Evolutionary conservation across 2,329 filamentous ascomycete genomes (phyloP), one percentile per base, ranked within the genome.

Genomic region (Cercospora sesami): DNA sequence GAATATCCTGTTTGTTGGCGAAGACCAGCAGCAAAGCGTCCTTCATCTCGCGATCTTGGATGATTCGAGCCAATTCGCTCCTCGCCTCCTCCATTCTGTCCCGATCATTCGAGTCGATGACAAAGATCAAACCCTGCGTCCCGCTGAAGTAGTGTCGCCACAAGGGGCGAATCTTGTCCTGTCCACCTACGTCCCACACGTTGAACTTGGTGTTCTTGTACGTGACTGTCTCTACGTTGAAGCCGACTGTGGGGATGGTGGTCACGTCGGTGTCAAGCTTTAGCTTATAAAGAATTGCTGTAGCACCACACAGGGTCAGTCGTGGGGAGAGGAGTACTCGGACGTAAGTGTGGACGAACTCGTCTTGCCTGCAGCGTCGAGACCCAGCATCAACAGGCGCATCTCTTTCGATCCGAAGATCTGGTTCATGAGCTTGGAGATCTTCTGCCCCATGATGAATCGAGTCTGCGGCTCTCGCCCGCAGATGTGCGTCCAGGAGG

Each of bases 171-270:
- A 99, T 99, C 92, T 98, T 98, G 90, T 99, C 95, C 87, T 99
- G 95, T 83, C 95, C 95, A 87, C 95, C 95, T 80, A 99, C 95
- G 86, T 98, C 95, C 95, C 95, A 99, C 81, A 99, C 95, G 82
- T 94, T 98, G 88, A 99, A 99, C 83, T 97, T 93, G 79, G 97
- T 97, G 89, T 99, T 99, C 89, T 97, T 97, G 88, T 98, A 98
- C 82, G 96, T 94, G 82, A 99, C 95, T 66, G 95, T 98, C 89
- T 99, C 95, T 83, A 99, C 95, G 86, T 99, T 99, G 90, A 99
- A 99, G 79, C 95, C 95, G 80, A 98, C 97, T 80, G 95, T 99
- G 76, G 95, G 95, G 80, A 99, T 99, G 76, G 95, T 99, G 80
- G 95, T 98, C 82, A 98, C 95, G 81, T 96, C 95, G 87, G 97